Percentiles rank a stretch among this genome's conserved stretches.
Evolutionary conservation across 768 basidiomycete genomes (phyloP).

Genomic region (Boletus sp.): DNA sequence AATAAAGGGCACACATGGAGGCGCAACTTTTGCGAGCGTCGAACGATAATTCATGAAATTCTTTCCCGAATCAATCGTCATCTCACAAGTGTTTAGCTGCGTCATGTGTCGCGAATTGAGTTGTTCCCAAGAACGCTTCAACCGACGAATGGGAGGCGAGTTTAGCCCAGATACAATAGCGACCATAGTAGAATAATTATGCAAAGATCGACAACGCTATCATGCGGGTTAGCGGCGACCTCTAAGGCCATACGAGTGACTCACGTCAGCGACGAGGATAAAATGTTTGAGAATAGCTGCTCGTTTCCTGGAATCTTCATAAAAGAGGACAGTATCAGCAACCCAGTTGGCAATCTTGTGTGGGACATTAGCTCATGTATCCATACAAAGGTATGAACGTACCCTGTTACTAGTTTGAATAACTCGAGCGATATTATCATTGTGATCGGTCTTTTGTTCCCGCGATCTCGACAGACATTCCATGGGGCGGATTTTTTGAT

Average conservation of each 20-base stretch:
- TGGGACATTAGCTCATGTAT: conserved; percentile 1
- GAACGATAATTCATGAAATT: conserved; percentile 93
- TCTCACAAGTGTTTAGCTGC: conserved; percentile 77
- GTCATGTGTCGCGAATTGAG: conserved; percentile 73
- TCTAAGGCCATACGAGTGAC: conserved; percentile 28
- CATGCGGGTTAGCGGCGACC: conserved; percentile 2
- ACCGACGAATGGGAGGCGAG: conserved; percentile 86
- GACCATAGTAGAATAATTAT: conserved; percentile 97
- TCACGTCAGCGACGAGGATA: conserved; percentile 86
- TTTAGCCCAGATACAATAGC: conserved; percentile 94
- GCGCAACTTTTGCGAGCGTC: conserved; percentile 76
- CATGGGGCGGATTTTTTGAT: conserved; percentile 83
- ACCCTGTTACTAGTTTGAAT: conserved; percentile 89
- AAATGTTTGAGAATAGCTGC: conserved; percentile 85
- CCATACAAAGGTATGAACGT: conserved; percentile 19
- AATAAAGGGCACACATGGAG: conserved; percentile 96
- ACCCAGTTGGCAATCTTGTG: conserved; percentile 90
- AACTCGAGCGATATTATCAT: conserved; percentile 83
- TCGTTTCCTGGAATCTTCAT: conserved; percentile 82
- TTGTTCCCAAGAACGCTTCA: conserved; percentile 93
- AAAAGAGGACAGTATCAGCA: conserved; percentile 73
- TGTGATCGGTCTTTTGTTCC: conserved; percentile 67
- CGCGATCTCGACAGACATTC: conserved; percentile 87
- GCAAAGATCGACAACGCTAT: conserved; percentile 83
- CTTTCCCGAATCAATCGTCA: conserved; percentile 88